These are phyloP conservation scores for Candida ficus DNA, from an alignment of 805 yeast species.

Conservation along the genomic window DNA sequence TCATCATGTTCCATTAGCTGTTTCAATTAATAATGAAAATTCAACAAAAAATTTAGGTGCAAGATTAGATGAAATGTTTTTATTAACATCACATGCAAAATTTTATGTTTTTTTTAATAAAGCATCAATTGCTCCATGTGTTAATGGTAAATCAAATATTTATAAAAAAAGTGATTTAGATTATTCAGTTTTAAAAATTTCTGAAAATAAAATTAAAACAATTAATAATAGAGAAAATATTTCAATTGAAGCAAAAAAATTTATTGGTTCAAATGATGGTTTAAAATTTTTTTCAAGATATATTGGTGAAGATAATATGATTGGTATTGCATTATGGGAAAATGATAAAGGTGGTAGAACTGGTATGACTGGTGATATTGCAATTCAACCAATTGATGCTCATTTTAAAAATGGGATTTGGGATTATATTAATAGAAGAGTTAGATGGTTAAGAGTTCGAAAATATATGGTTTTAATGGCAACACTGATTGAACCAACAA, in stretches of 20 bases:
- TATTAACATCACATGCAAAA: conserved; percentile 79
- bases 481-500: conserved; percentile 79
- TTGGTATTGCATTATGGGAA: conserved; percentile 81
- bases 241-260: conserved; percentile 29
- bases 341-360: conserved; percentile 64
- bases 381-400: conserved; percentile 62
- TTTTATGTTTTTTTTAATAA: conserved; percentile 77
- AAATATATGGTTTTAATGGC: conserved; percentile 85
- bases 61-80: conserved; percentile 76
- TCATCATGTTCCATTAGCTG: conserved; percentile 77
- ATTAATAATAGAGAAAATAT: conserved; percentile 30
- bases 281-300: conserved; percentile 69
- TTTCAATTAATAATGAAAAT: conserved; percentile 27
- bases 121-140: conserved; percentile 77
- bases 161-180: conserved; percentile 67
- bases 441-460: conserved; percentile 82
- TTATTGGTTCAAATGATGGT: conserved; percentile 34
- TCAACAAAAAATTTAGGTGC: conserved; percentile 42
- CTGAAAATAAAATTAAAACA: conserved; percentile 26
- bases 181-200: conserved; percentile 42
- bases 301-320: conserved; percentile 92
- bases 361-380: conserved; percentile 74
- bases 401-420: conserved; percentile 32
- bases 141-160: conserved; percentile 82
- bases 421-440: conserved; percentile 64